These are phyloP conservation scores for Dalbergia cochinchinensis DNA, from an alignment of 306 rosid genomes.

Conservation along the genomic window DNA sequence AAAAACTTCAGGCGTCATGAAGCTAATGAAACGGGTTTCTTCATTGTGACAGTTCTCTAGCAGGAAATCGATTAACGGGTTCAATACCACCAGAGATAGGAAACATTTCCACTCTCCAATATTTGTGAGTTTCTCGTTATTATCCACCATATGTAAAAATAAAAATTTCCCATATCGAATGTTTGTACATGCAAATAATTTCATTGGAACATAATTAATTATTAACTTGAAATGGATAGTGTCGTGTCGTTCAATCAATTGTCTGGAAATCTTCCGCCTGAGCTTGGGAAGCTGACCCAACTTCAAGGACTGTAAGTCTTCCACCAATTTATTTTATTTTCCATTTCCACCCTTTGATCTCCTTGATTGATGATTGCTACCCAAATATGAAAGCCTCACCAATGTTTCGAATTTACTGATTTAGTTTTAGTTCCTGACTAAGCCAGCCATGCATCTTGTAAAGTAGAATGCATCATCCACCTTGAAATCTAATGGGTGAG, in stretches of 20 bases:
- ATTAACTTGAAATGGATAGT: slow-evolving; percentile 46
- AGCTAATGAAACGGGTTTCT: background rate
- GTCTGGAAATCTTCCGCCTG: slow-evolving; percentile 64
- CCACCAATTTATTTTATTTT: too few relatives aligned
- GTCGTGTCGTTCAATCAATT: slow-evolving; percentile 65
- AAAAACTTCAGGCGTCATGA: background rate
- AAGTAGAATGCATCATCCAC: background rate
- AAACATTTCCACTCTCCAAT: slow-evolving; percentile 67
- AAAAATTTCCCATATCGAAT: background rate
- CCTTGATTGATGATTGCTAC: slow-evolving; percentile 7
- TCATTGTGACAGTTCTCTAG: slow-evolving; percentile 57
- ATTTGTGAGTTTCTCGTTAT: slow-evolving; percentile 64
- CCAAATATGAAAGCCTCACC: background rate
- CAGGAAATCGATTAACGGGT: slow-evolving; percentile 73
- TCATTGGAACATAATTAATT: background rate
- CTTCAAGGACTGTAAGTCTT: slow-evolving; percentile 65
- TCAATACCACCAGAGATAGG: slow-evolving; percentile 71
- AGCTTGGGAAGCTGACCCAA: slow-evolving; percentile 65
- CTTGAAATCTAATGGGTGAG: too few relatives aligned
- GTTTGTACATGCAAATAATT: background rate
- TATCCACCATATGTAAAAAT: background rate
- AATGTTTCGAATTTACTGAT: background rate
- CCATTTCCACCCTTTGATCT: too few relatives aligned
- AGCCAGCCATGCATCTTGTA: background rate
- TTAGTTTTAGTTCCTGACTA: background rate